Conservation (phyloP, 305 asterid species). For the Andrographis paniculata region DNA sequence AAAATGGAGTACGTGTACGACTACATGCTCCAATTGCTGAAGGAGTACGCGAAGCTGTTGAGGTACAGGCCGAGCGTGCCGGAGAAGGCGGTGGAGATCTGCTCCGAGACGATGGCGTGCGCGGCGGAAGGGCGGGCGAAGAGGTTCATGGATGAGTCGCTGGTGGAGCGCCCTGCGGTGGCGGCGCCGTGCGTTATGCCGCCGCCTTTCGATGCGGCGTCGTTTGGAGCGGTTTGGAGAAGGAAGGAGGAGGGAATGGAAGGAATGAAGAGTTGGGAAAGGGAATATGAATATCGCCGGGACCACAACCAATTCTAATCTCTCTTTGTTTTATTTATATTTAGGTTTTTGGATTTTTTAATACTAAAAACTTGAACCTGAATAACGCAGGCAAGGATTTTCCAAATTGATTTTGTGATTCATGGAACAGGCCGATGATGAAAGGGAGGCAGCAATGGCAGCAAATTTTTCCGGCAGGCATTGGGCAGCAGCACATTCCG, state of each 20-base stretch:
- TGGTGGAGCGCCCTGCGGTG: background rate
- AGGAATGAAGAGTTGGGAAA: background rate
- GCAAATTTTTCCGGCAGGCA: too few species aligned
- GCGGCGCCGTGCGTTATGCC: slow-evolving; percentile 4
- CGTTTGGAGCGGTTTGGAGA: background rate
- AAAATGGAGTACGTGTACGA: background rate
- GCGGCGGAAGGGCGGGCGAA: background rate
- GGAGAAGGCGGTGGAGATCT: background rate
- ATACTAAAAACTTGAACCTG: too few species aligned
- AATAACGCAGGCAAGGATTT: too few species aligned
- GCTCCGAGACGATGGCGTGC: background rate
- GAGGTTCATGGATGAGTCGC: background rate
- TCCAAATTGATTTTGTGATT: too few species aligned
- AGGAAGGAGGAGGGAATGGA: background rate
- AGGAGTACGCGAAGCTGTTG: background rate
- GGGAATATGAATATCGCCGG: background rate
- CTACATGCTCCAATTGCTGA: background rate
- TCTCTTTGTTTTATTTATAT: too few species aligned
- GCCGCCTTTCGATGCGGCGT: background rate
- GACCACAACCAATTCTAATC: too few species aligned
- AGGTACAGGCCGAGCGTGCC: background rate
- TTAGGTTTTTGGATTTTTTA: too few species aligned
- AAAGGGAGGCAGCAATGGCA: too few species aligned
- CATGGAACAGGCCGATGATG: too few species aligned
- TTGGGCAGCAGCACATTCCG: too few species aligned